Evolutionary conservation across 208 protist genomes (phyloP).

Genomic region (Trichomonas gallinae): DNA sequence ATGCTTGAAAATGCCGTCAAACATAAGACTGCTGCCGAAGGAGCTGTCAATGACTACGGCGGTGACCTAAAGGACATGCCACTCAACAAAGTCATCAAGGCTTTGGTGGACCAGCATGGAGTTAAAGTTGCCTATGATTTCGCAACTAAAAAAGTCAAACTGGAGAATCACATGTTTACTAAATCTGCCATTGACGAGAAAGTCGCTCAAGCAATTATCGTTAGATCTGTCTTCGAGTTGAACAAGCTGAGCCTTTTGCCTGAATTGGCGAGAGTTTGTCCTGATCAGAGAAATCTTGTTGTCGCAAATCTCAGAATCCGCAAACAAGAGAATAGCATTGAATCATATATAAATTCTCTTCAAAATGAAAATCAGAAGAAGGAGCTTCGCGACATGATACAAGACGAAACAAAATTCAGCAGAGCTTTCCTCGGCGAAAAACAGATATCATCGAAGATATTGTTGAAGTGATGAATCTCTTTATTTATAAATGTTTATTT

Average conservation of each 20-base stretch:
- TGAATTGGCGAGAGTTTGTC: neutral
- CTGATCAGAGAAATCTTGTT: neutral
- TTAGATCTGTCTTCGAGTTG: neutral
- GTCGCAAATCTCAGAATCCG: neutral
- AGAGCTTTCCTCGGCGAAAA: too few species aligned
- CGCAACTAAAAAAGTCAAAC: neutral
- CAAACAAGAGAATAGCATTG: neutral
- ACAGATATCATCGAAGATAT: too few species aligned
- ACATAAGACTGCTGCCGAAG: neutral
- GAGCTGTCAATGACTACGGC: neutral
- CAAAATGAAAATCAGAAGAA: neutral
- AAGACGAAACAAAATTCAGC: too few species aligned
- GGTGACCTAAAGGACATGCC: neutral
- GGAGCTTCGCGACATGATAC: too few species aligned
- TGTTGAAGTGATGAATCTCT: too few species aligned
- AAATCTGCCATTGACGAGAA: too few species aligned
- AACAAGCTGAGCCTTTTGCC: neutral
- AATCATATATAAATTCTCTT: neutral
- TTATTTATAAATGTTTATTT: too few species aligned
- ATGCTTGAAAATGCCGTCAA: neutral
- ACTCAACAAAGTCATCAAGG: neutral
- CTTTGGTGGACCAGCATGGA: neutral
- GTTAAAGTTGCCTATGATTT: neutral
- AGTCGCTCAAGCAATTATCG: neutral
- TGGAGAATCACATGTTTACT: too few species aligned